phyloP scores from a whole-genome alignment of 2,329 filamentous ascomycete species.

The Rutstroemia sp. region DNA sequence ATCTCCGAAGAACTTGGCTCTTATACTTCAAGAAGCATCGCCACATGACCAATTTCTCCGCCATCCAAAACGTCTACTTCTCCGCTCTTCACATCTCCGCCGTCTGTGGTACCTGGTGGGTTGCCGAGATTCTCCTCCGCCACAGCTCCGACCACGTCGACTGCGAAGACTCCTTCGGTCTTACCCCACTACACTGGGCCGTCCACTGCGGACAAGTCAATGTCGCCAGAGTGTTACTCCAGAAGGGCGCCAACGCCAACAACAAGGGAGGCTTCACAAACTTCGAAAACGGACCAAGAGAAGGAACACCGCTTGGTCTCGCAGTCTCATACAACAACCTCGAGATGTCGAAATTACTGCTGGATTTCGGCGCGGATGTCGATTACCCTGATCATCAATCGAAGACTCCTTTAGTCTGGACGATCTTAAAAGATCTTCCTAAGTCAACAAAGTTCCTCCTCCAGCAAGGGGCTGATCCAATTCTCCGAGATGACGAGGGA shows the following conservation, averaged over 20 bases:
- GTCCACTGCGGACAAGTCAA: slow-evolving; percentile 6
- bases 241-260: slow-evolving; percentile 7
- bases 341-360: slow-evolving; percentile 6
- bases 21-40: slow-evolving; percentile 10
- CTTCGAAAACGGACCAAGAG: slow-evolving; percentile 3
- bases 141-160: slow-evolving; percentile 6
- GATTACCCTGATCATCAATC: slow-evolving; percentile 6
- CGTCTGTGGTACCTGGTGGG: slow-evolving; percentile 7
- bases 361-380: slow-evolving; percentile 1
- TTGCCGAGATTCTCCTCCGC: slow-evolving; percentile 4
- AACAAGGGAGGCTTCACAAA: slow-evolving; percentile 1
- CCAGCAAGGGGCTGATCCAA: slow-evolving; percentile 7
- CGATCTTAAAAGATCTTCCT: slow-evolving; percentile 2
- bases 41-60: slow-evolving; percentile 10
- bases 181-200: slow-evolving; percentile 8
- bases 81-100: slow-evolving; percentile 8
- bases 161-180: slow-evolving; percentile 5
- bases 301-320: slow-evolving; percentile 3
- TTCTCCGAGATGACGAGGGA: not conserved
- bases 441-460: slow-evolving; percentile 15
- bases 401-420: slow-evolving; percentile 6
- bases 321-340: slow-evolving; percentile 9
- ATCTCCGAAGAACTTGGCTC: slow-evolving; percentile 7
- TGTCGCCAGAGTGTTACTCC: not conserved
- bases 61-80: slow-evolving; percentile 9